Evolutionary conservation across 2,329 filamentous ascomycete genomes (phyloP), one percentile per base, ranked within the genome.

Genomic region (Penicillium sp.): DNA sequence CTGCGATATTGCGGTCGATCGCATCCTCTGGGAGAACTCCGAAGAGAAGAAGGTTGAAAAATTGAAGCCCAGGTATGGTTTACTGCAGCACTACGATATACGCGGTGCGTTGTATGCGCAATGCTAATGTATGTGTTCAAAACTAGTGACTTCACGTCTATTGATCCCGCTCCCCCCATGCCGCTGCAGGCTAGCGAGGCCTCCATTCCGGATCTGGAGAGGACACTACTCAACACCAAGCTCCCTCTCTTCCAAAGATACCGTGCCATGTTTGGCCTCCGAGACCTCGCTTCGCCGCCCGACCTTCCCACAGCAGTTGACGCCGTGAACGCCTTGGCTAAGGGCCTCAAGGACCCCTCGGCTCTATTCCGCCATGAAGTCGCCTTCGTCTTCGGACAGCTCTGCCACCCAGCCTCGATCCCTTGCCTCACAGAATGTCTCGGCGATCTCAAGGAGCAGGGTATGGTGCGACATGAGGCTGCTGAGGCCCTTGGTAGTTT

Each of bases 381-480:
- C 58, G 93, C 93, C 12, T 98, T 98, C 68, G 93, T 98, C 12
- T 98, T 98, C 61, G 93, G 93, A 47, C 93, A 98, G 71, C 79
- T 98, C 45, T 90, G 88, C 47, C 93, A 98, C 66, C 93, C 93
- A 1, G 92, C 92, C n/a, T 95, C 90, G 1, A 96, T 98, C 59
- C 91, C 93, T 3, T 89, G 89, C 52, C 81, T 98, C 50, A 86
- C 87, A 13, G 82, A 81, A 44, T 84, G 88, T 1, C 77, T 98
- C 51, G 87, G 87, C 62, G 80, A 98, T 68, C 75, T 81, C 42
- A 78, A 88, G 47, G 93, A 98, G 74, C 87, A 83, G 23, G 90
- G 91, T 64, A 98, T 98, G 93, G 93, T 98, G 49, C 85, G 93
- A 49, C 93, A 98, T 66, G 93, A 98, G 74, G 95, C 93, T 42